Base-by-base conservation (phyloP, 2,329 filamentous ascomycete species). In the Stenocarpella maydis region DNA sequence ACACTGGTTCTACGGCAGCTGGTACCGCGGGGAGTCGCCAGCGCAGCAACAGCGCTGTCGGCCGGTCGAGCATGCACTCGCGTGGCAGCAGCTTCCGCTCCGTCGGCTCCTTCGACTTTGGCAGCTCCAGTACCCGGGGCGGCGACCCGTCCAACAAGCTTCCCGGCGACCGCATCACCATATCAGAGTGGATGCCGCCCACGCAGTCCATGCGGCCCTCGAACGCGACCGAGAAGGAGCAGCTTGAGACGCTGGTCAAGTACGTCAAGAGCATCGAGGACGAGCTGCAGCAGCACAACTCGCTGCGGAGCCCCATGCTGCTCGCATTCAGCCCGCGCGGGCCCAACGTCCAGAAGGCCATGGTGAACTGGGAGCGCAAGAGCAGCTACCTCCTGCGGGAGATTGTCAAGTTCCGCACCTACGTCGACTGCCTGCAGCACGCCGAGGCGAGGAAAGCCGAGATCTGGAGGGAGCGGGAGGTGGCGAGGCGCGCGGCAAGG, bases 351-450 rank as follows among this genome's bases (percentile, higher is more conserved):
- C 84, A 84, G 72, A 95, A 92, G 80, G 94, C 95, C 19, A 95
- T 98, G 92, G 87, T 91, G 24, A 99, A 99, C 80, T 99, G 96
- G 95, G 95, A 99, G 83, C 90, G 92, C 77, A 98, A 98, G 83
- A 97, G 93, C 68, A 91, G 93, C 37, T 97, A 98, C 78, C 83
- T 99, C 49, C 85, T 98, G 15, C 87, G 93, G 43, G 96, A 99
- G 82, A 98, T 97, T 78, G 94, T 98, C 80, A 98, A 98, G 80
- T 98, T 97, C 82, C 87, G 92, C 71, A 98, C 95, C 0, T 99
- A 98, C 77, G 95, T 98, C 74, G 96, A 98, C 78, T 91, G 90
- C 41, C 82, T 99, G 63, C 86, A 90, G 69, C 87, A 88, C 45
- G 95, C 95, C 0, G 88, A 92, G 74, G 81, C 78, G 39, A 86